These are phyloP conservation scores for Malbranchea zuffiana DNA, from an alignment of 2,329 filamentous ascomycete species.

Conservation along the genomic window DNA sequence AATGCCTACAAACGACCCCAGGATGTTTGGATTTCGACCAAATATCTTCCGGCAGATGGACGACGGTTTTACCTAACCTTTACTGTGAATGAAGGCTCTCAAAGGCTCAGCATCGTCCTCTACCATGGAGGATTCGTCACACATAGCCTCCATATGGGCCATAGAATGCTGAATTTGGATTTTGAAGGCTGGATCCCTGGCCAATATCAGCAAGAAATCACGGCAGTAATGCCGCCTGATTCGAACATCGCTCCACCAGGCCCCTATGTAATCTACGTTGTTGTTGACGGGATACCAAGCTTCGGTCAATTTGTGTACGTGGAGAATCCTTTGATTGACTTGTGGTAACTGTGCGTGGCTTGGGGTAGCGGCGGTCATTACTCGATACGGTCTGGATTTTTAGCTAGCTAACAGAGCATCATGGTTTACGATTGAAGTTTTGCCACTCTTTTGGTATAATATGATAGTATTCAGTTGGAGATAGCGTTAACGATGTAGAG, in stretches of 20 bases:
- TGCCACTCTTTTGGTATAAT: too few relatives aligned
- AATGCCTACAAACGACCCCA: constrained; percentile 41
- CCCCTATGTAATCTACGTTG: constrained; percentile 50
- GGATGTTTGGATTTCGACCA: constrained; percentile 37
- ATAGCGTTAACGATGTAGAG: too few relatives aligned
- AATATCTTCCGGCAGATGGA: constrained; percentile 34
- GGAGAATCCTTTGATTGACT: too few relatives aligned
- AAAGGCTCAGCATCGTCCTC: constrained; percentile 40
- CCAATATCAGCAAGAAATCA: constrained; percentile 34
- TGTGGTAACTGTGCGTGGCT: too few relatives aligned
- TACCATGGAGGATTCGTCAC: constrained; percentile 53
- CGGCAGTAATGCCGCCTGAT: constrained; percentile 45
- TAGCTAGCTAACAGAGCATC: too few relatives aligned
- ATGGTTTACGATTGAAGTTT: too few relatives aligned
- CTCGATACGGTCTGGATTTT: too few relatives aligned
- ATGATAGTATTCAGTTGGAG: too few relatives aligned
- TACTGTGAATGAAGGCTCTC: constrained; percentile 32
- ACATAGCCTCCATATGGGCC: constrained; percentile 52
- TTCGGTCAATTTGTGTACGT: constrained; percentile 41
- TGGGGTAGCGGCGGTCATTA: too few relatives aligned
- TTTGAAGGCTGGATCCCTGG: constrained; percentile 37
- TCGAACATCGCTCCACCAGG: constrained; percentile 47
- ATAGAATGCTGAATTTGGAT: constrained; percentile 47
- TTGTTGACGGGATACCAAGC: constrained; percentile 45
- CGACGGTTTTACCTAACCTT: constrained; percentile 41